Base-by-base conservation (phyloP, 768 basidiomycete genomes). In the Tricholoma flavovirens region DNA sequence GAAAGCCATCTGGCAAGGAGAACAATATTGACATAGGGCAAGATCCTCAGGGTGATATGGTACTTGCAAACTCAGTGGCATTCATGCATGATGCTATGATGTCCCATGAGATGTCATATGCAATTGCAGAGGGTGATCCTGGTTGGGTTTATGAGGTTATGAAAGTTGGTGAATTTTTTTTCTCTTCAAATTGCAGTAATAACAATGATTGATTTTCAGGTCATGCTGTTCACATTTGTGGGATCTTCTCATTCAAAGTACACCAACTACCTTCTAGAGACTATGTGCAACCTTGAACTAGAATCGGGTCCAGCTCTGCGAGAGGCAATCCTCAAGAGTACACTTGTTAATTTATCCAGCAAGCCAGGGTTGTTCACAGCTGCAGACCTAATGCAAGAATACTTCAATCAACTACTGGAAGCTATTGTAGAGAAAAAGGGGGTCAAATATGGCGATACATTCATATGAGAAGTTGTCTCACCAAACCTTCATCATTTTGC, bases 351-450 rank as follows among this genome's bases (percentile, higher is more conserved):
- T 56, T 60, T 68, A 0, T 56, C 62, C n/a, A 71, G 70, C 0
- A 26, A 56, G 12, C 42, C 40, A 0, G 70, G 71, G 0, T 24
- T 51, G 9, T 72, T 60, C 29, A 56, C 56, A 4, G 67, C 65
- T 0, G 62, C 62, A 10, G 71, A 74, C 43, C 60, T 72, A 15
- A 62, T 70, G 21, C 73, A 74, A 54, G 72, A 73, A 50, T 67
- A 67, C 32, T 64, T 71, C 56, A 73, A 73, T 49, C 60, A 61
- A 7, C 58, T 67, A 24, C 63, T 73, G 11, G 68, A 72, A 50
- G 66, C 64, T 2, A 56, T 66, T n/a, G 65, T 69, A 2, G 57
- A 66, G 14, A 60, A 60, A 4, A 67, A 70, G 46, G 68, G 67
- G 17, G 54, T 64, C 4, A 65, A 71, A 9, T 73, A 69, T 59